Evolutionary conservation across 2,329 filamentous ascomycete genomes (phyloP), one percentile per base, ranked within the genome.

Genomic region (Neofusicoccum umdonicola): DNA sequence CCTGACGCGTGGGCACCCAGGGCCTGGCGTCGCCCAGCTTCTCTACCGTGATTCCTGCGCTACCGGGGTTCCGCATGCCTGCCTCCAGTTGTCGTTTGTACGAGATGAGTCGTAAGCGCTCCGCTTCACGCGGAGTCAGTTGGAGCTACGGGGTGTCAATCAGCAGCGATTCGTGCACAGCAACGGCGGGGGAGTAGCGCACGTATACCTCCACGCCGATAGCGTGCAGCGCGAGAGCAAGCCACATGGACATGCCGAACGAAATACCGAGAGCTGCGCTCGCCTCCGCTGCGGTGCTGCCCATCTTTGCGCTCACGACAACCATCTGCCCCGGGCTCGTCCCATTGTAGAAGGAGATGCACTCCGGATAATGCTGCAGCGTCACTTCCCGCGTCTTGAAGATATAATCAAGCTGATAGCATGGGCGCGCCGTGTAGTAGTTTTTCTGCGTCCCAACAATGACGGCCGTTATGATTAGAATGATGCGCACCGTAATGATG

Each of bases 1-100:
- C 22, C 22, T 22, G 22, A 22, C 22, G 22, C 22, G 22, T 22
- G 22, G 22, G 22, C 3, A 66, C 13, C 70, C 72, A 74, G 8
- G 65, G 57, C n/a, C 71, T 68, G 8, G 70, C 68, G 66, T 75
- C 74, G 4, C 73, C 74, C 22, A 74, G 52, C 3, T 68, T 69
- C 66, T 75, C 69, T 13, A 66, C 66, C 15, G 69, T 72, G 52
- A 74, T 57, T 3, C 72, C 73, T 3, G 71, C 27, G 13, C 19
- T 48, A 7, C 45, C 45, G 0, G 85, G 80, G n/a, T 79, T 76
- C 45, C 71, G 77, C 73, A 83, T 80, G 0, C 85, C 85, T 4
- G 82, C 80, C 67, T 84, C 83, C 8, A 86, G 66, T 68, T 88
- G 85, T 48, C 81, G 77, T 69, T 85, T 80, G 68, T 85, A 86